Base-by-base conservation (phyloP, 495 filamentous ascomycete genomes). In the Lasiosphaeria ovina region DNA sequence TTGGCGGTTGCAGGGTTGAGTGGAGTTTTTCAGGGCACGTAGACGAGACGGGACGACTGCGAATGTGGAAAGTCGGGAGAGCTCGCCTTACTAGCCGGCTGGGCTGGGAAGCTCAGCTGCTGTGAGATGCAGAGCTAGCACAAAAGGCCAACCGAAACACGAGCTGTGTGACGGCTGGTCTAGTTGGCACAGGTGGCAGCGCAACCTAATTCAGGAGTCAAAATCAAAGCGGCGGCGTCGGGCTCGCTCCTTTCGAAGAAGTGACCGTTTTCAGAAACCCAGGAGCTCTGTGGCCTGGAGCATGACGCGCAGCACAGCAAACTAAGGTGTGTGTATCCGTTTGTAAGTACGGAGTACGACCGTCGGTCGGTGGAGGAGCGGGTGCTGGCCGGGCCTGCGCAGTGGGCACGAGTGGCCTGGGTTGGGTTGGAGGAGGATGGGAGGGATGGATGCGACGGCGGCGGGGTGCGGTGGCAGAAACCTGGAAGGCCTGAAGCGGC, bases 81-180 rank as follows among this genome's bases (percentile, higher is more conserved):
- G 54, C 44, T 60, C 66, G 69, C 64, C 66, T 69, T 62, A 64
- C 58, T 63, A 55, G 51, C 60, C 60, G 60, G 66, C 62, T 65
- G 62, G 59, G 38, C 35, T n/a, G 53, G 16, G 44, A 35, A 44
- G 54, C 59, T 59, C 51, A 53, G 51, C 54, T 56, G 50, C 8
- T 16, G 38, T 58, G 6, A 34, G 16, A 12, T 36, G 55, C 7
- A 35, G 33, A 36, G 63, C 66, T 64, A 66, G 68, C 60, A 62
- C 63, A 64, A 62, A 62, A 67, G 35, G 35, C 36, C 51, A 65
- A 61, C 58, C 59, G 63, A 69, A 69, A 69, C 59, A 55, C 52
- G 42, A 62, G 49, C 34, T 63, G 66, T 55, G 48, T 54, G 63
- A 58, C 57, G 62, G 59, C 55, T 61, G 24, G 24, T 24, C 24